Percentiles rank a stretch among this genome's conserved stretches.
Evolutionary conservation across 306 rosid species (phyloP).

Genomic region (Vicia sativa): DNA sequence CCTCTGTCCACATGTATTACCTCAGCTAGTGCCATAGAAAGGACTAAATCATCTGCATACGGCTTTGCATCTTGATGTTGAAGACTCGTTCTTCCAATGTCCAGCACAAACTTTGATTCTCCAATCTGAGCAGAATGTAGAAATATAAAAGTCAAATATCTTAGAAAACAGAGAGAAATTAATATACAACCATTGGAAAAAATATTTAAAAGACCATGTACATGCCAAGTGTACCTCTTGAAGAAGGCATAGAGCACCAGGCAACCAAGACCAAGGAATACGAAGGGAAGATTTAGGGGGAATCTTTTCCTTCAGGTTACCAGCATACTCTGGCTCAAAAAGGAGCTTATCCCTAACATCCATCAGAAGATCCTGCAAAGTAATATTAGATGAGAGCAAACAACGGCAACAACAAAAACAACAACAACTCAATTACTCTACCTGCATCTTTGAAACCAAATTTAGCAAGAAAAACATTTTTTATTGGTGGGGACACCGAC

Average conservation of each 20-base stretch:
- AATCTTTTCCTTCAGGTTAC: conserved; percentile 74
- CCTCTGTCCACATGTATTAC: conserved; percentile 61
- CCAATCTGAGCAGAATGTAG: conserved; percentile 68
- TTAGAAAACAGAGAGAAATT: conserved; percentile 19
- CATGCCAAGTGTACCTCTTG: conserved; percentile 71
- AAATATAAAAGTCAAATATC: conserved; percentile 27
- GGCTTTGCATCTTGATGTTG: conserved; percentile 83
- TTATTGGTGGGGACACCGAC: conserved; percentile 9
- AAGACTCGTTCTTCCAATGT: conserved; percentile 68
- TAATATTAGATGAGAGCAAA: conserved; percentile 34
- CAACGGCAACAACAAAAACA: neutral
- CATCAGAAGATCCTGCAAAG: conserved; percentile 76
- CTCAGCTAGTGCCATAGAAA: conserved; percentile 95
- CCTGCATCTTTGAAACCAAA: conserved; percentile 6
- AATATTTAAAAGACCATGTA: conserved; percentile 11
- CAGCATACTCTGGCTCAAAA: conserved; percentile 94
- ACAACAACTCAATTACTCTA: conserved; percentile 5
- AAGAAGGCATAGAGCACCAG: conserved; percentile 92
- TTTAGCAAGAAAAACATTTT: conserved; percentile 8
- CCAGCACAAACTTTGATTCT: conserved; percentile 78
- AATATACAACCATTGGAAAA: neutral
- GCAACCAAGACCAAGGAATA: conserved; percentile 91
- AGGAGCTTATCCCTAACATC: conserved; percentile 98
- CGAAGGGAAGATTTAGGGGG: conserved; percentile 81
- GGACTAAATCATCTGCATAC: conserved; percentile 78